Conservation (phyloP, 2,329 filamentous ascomycete species). For the Pseudogymnoascus sp. region DNA sequence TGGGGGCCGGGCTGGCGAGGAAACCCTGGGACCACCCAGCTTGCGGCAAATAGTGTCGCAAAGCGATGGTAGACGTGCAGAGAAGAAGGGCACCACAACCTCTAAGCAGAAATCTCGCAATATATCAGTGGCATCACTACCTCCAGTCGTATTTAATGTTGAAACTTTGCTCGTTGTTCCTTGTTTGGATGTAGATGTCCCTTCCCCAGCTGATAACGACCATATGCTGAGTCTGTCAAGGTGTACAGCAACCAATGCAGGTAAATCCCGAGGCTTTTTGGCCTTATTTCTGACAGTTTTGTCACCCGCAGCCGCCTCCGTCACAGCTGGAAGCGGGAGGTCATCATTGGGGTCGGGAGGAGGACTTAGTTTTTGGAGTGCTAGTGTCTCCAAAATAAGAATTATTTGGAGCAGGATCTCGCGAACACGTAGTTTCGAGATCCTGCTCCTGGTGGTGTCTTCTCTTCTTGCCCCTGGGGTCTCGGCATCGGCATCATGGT, state of each 20-base stretch:
- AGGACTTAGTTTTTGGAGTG: conserved; percentile 51
- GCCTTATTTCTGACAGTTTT: conserved; percentile 24
- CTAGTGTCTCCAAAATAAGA: conserved; percentile 67
- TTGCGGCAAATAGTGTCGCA: conserved; percentile 68
- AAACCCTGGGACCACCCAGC: conserved; percentile 62
- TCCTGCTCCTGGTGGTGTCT: conserved; percentile 49
- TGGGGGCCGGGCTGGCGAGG: conserved; percentile 48
- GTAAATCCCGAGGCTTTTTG: conserved; percentile 48
- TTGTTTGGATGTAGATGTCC: conserved; percentile 16
- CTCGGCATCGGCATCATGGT: conserved; percentile 49
- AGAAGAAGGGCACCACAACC: conserved; percentile 75
- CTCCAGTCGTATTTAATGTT: background rate
- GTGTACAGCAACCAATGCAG: conserved; percentile 61
- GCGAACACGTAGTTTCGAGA: conserved; percentile 61
- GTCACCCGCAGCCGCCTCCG: conserved; percentile 15
- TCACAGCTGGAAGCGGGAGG: conserved; percentile 26
- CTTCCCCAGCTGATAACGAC: conserved; percentile 43
- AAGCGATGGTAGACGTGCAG: conserved; percentile 64
- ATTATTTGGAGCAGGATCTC: conserved; percentile 80
- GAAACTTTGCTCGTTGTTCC: background rate
- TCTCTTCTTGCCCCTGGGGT: conserved; percentile 38
- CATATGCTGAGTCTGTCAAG: conserved; percentile 76
- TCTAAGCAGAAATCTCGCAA: conserved; percentile 72
- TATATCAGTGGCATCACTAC: conserved; percentile 42
- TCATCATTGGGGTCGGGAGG: conserved; percentile 26